Evolutionary conservation across 768 basidiomycete species (phyloP).

Genomic region (Steccherinum ochraceum): DNA sequence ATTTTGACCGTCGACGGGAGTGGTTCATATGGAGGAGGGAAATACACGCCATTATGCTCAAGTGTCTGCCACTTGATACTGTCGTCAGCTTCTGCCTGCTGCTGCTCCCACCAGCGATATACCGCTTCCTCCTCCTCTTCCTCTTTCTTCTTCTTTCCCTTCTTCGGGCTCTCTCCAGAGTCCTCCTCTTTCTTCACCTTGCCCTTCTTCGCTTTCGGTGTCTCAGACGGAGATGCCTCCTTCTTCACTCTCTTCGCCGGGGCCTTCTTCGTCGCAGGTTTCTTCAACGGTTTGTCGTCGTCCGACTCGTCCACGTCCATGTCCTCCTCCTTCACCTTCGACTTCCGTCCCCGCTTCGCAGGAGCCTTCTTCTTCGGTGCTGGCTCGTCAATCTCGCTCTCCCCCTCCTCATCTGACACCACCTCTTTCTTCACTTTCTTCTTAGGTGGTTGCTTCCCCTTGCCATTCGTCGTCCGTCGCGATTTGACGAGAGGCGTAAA

Average conservation of each 20-base stretch:
- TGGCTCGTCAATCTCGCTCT: conserved; percentile 27
- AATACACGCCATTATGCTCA: conserved; percentile 90
- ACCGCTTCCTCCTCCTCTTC: conserved; percentile 65
- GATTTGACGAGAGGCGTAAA: conserved; percentile 37
- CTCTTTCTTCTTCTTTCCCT: conserved; percentile 48
- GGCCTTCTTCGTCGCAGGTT: conserved; percentile 33
- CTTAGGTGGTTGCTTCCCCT: conserved; percentile 48
- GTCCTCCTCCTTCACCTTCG: conserved; percentile 44
- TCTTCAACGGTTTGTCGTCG: conserved; percentile 41
- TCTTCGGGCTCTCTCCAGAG: conserved; percentile 27
- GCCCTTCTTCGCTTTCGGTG: conserved; percentile 40
- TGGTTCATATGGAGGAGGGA: conserved; percentile 90
- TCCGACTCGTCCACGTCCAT: conserved; percentile 43
- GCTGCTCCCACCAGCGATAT: conserved; percentile 83
- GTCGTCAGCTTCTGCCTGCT: conserved; percentile 59
- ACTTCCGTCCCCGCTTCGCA: conserved; percentile 22
- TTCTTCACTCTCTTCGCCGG: conserved; percentile 45
- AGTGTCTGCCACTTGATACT: conserved; percentile 91
- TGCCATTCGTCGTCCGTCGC: conserved; percentile 39
- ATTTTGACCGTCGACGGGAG: conserved; percentile 82
- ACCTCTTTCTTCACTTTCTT: conserved; percentile 47
- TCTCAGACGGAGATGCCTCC: conserved; percentile 14
- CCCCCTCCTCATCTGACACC: conserved; percentile 21
- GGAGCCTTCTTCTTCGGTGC: conserved; percentile 20
- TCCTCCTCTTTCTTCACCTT: conserved; percentile 35